Base-by-base conservation (phyloP, 345 rosid genomes). In the Adansonia digitata region DNA sequence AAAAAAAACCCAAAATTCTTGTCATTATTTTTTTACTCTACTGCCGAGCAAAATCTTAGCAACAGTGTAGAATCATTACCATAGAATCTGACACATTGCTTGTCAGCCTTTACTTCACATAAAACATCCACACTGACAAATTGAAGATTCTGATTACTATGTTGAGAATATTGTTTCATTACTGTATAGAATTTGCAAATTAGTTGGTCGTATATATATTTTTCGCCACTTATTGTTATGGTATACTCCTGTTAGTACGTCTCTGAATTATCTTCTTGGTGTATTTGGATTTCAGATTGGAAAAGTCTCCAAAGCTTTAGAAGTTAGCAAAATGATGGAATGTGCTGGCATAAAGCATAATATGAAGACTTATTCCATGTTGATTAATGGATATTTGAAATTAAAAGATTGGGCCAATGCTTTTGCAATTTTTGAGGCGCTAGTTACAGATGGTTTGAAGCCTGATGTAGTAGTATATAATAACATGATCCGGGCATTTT, bases 381-480 rank as follows among this genome's bases (percentile, higher is more conserved):
- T 95, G 88, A 89, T 95, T 67, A 94, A 90, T 80, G 99, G 99
- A 40, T 93, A 88, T 84, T 77, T 90, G 48, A 95, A 84, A 77
- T 84, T 95, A 70, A 95, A 93, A 87, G 99, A 95, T 77, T 95
- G 97, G 97, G 88, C 93, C 69, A 93, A 91, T 82, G 98, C 94
- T 5, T 92, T 92, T 83, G 89, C 98, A 65, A 76, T 95, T 63
- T 93, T 89, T 69, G 99, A 95, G 84, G 94, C 91, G 85, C 89
- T 90, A 74, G 69, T 91, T 11, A 79, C 75, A 12, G 87, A 89
- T 82, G 98, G 96, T 52, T 73, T 91, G 81, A 90, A 89, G 85
- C 98, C 97, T 55, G 99, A 95, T 77, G 94, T 86, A 60, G 84
- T 95, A 73, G 92, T 93, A 10, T 93, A 91, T 65, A 95, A 95